Conservation (phyloP, 345 rosid species). For the Geranium rotundifolium region DNA sequence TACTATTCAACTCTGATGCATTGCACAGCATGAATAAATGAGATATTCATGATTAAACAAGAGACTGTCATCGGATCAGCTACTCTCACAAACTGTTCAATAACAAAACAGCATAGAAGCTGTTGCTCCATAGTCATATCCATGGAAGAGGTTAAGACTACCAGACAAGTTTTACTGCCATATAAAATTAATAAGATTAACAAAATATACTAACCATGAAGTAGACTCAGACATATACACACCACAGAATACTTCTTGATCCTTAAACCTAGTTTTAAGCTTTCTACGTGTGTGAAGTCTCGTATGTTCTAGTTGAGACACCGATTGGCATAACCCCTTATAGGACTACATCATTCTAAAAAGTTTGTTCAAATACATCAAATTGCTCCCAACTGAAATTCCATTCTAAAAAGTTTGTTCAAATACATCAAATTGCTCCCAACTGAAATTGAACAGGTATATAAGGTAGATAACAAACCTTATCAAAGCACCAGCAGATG, state of each 20-base stretch:
- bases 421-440: background rate
- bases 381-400: background rate
- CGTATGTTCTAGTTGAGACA: background rate
- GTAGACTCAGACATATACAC: background rate
- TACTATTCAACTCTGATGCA: no score
- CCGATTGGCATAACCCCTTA: background rate
- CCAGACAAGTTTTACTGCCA: background rate
- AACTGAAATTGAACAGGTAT: background rate
- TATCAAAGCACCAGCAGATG: slow-evolving; percentile 96
- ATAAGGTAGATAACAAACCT: slow-evolving; percentile 47
- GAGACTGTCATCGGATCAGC: background rate
- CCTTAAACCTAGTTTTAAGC: background rate
- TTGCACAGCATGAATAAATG: no score
- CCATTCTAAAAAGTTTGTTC: background rate
- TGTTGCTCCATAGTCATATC: background rate
- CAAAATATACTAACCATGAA: background rate
- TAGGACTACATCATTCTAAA: background rate
- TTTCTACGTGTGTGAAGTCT: no score
- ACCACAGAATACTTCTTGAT: background rate
- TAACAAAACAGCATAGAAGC: background rate
- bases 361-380: background rate
- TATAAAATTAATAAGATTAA: no score
- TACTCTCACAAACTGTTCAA: background rate
- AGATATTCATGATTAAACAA: no score
- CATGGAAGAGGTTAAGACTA: background rate